Evolutionary conservation across 2,329 filamentous ascomycete species (phyloP), one percentile per base, ranked within the genome.

Genomic region (Diaporthe sp.): DNA sequence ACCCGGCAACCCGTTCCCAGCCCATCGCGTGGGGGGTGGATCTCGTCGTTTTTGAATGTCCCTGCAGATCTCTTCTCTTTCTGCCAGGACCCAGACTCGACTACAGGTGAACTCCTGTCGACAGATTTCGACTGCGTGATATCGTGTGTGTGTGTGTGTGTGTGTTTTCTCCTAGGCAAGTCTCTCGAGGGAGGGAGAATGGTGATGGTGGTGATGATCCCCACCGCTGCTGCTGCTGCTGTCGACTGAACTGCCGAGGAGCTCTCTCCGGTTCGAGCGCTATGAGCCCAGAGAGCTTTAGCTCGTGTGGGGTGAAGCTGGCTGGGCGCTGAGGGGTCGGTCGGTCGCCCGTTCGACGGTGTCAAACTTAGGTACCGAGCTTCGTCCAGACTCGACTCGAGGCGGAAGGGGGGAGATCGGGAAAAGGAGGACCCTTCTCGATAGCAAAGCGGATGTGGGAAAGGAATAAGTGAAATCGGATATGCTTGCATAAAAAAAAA

Each of bases 231-330:
- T 22, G 19, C 15, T 12, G 44, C 44, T 37, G 56, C n/a, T 58
- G 22, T 25, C 17, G 53, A 37, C 44, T 61, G 44, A 63, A 59
- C 39, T 58, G 39, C 53, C 63, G 63, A 51, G 47, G 32, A 30
- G 63, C 32, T 68, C 6, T 8, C 12, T 51, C 63, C 32, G 47
- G 35, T 39, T 37, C 22, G n/a, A 68, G 32, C 42, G 44, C 44
- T 51, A 22, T 68, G 32, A 39, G 30, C 63, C 63, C 30, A 27
- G 42, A 27, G 59, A 51, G 32, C 47, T 39, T 37, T 68, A 53
- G 63, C 63, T 39, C 63, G 39, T 68, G 63, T 68, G 63, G 63
- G 63, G 63, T 68, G 63, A 68, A 37, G 63, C 63, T 68, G 61
- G 63, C 63, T 68, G 47, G 47, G 44, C 63, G 42, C 44, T 68